A percentile compares a stretch with the other conserved stretches of the same genome.
Conservation (phyloP, 2,329 filamentous ascomycete genomes). For the Fusarium ramigenum region DNA sequence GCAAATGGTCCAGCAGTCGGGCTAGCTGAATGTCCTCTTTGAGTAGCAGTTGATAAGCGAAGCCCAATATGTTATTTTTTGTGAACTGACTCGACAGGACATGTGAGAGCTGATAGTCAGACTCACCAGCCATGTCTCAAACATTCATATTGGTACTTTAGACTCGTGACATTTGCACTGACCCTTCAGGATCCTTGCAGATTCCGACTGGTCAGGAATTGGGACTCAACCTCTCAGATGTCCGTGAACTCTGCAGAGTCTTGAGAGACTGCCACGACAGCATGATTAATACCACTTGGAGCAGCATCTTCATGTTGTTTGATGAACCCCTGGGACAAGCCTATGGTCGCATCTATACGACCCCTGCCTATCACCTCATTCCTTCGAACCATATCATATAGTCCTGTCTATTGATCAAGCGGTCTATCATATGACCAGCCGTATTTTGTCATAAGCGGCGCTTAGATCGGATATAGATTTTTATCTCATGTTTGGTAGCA, state of each 20-base stretch:
- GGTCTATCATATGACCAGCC: conserved; percentile 2
- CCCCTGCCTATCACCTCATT: not conserved
- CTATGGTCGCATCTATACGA: not conserved
- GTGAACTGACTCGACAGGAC: conserved; percentile 10
- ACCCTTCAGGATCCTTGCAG: conserved; percentile 20
- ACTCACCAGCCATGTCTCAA: conserved; percentile 32
- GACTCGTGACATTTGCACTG: conserved; percentile 25
- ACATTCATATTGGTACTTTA: conserved; percentile 10
- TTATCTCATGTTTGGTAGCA: not conserved
- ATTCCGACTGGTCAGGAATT: conserved; percentile 33
- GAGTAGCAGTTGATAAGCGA: conserved; percentile 5
- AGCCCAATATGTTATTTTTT: not conserved
- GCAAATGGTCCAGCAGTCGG: not conserved
- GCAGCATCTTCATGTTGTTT: not conserved
- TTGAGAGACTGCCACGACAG: conserved; percentile 33
- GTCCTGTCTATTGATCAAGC: not conserved
- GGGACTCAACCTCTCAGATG: conserved; percentile 18
- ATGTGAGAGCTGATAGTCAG: conserved; percentile 19
- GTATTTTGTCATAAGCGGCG: not conserved
- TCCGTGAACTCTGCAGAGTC: conserved; percentile 13
- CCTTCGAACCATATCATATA: not conserved
- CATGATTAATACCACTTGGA: conserved; percentile 10
- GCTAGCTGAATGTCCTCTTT: not conserved
- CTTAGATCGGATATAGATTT: not conserved
- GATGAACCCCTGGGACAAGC: not conserved